Base-by-base conservation (phyloP, 169 alveolate genomes). In the Cryptosporidium meleagridis region DNA sequence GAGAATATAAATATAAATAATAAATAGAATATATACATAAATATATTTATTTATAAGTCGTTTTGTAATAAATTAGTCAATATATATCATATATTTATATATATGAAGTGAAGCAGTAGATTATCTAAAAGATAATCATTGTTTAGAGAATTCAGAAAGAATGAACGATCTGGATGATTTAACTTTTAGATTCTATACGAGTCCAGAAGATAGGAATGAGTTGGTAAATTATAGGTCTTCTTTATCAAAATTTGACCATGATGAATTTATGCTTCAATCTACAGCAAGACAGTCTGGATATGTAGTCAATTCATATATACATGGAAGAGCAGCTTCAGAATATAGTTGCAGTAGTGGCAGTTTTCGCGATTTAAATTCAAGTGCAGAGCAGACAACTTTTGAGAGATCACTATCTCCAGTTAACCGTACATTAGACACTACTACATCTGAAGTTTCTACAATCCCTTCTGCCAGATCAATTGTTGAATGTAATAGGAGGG, bases 241-340 rank as follows among this genome's bases (percentile, higher is more conserved):
- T 4, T 12, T 53, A 7, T 53, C 52, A 37, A 73, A 53, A 23
- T 73, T 59, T 37, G 59, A 73, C 41, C 86, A 73, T 59, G 86
- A 73, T 23, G 86, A 73, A 55, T 73, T 73, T 31, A 33, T 73
- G 58, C 68, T 73, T 45, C 86, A 73, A 26, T 73, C 86, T 1
- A 73, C 86, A 6, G 70, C 69, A 18, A 73, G 55, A 23, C 86
- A 73, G 26, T 73, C 86, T 31, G 86, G 86, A 26, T 73, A 73
- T 58, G 86, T 73, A 53, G 68, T 73, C 29, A 80, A 80, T 29
- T 59, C 73, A 3, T 80, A 65, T 62, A 80, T 62, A 62, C 75
- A 62, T 48, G 89, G 89, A 21, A 80, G 89, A 80, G 89, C 89
- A 21, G 75, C 89, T n/a, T 80, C 89, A 37, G 89, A 80, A 80